Base-by-base conservation (phyloP, 2,329 filamentous ascomycete genomes). In the Exophiala mesophila region DNA sequence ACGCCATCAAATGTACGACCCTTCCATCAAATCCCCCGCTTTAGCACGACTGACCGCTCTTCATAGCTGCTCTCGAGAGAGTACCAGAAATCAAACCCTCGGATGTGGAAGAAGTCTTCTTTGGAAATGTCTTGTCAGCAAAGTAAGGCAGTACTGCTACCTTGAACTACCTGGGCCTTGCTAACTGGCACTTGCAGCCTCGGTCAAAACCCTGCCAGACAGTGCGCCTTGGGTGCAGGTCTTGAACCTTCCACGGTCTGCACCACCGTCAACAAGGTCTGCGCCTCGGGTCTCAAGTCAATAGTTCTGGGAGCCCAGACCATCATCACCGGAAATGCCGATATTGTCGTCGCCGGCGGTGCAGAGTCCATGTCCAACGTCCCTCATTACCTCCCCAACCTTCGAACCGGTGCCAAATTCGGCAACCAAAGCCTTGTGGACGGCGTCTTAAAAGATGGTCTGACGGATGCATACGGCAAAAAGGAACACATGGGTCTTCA, bases 251-350 rank as follows among this genome's bases (percentile, higher is more conserved):
- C 77, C 41, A 85, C 85, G 53, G 78, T 94, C 57, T 85, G 83
- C 70, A 98, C 92, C 33, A 94, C 89, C 39, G 80, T 98, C 62
- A 98, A 98, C 83, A 98, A 98, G 75, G 92, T 98, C 64, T 98
- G 92, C 77, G 92, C 92, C 53, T 96, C 89, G 7, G 83, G 84
- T 32, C 73, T 96, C 64, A 98, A 98, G 76, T 87, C 92, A 56
- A 83, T 98, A 62, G 88, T 95, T 55, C 77, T 98, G 48, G 92
- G 85, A 56, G 87, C 90, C 38, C 92, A 97, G 70, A 96, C 90
- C 59, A 98, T 98, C 72, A 88, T 97, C 66, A 94, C 89, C 40
- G 90, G 92, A 56, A 95, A 88, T 43, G 90, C 90, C 53, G 83
- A 87, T 57, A 83, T 96, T 54, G 82, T 98, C 53, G 88, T 98